Conservation (phyloP, 1,284 basidiomycete genomes). For the Tylopilus orsonianus region DNA sequence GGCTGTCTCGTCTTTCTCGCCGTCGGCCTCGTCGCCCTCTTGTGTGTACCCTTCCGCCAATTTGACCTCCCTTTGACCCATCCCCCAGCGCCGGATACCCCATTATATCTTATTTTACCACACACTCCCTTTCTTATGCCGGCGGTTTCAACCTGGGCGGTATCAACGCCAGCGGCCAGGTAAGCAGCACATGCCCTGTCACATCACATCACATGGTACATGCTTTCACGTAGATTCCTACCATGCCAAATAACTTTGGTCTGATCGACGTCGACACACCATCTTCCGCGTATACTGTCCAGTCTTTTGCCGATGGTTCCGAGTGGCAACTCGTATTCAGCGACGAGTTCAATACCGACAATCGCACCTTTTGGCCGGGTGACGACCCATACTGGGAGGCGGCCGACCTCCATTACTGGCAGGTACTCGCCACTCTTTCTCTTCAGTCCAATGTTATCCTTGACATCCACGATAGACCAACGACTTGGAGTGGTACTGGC, state of each 20-base stretch:
- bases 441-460: background rate
- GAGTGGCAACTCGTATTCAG: conserved; percentile 73
- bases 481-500: conserved; percentile 76
- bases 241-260: conserved; percentile 49
- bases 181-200: conserved; percentile 22
- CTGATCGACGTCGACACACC: conserved; percentile 65
- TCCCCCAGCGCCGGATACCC: conserved; percentile 74
- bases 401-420: conserved; percentile 38
- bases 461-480: conserved; percentile 32
- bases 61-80: conserved; percentile 2
- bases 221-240: conserved; percentile 24
- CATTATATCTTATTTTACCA: conserved; percentile 67
- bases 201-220: background rate
- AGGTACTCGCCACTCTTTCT: conserved; percentile 18
- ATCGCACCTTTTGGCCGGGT: conserved; percentile 74
- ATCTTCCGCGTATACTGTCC: conserved; percentile 40
- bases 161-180: conserved; percentile 78
- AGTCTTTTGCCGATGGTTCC: conserved; percentile 48
- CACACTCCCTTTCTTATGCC: conserved; percentile 44
- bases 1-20: conserved; percentile 72
- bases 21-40: conserved; percentile 64
- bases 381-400: conserved; percentile 72
- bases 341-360: conserved; percentile 86
- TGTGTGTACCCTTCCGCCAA: conserved; percentile 47
- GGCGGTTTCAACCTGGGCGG: conserved; percentile 82